phyloP scores from a whole-genome alignment of 805 yeast species.

The Candida peoriensis region DNA sequence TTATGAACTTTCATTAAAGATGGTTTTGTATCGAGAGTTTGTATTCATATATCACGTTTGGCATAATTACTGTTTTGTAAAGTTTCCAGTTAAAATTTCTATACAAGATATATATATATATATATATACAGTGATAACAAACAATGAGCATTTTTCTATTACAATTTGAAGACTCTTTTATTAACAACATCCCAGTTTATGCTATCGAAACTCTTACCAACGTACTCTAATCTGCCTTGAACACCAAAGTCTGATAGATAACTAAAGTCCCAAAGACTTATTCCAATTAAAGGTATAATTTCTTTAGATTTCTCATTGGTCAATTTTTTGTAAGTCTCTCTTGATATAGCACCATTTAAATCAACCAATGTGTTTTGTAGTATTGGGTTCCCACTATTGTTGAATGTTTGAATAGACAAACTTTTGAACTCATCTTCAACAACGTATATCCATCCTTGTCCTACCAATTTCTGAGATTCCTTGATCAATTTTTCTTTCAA shows the following conservation, averaged over 20 bases:
- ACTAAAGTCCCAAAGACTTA: conserved; percentile 89
- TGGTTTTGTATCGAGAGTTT: too few relatives aligned
- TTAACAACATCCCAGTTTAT: conserved; percentile 80
- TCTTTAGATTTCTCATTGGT: conserved; percentile 45
- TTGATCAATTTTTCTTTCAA: conserved; percentile 12
- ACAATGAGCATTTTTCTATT: too few relatives aligned
- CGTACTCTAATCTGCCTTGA: conserved; percentile 61
- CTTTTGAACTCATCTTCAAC: conserved; percentile 62
- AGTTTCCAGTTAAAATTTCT: too few relatives aligned
- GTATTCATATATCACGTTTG: too few relatives aligned
- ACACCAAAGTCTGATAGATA: conserved; percentile 82
- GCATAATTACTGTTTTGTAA: too few relatives aligned
- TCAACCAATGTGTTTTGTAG: conserved; percentile 68
- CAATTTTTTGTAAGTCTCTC: conserved; percentile 46
- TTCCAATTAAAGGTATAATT: conserved; percentile 68
- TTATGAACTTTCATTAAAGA: too few relatives aligned
- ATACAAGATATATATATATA: too few relatives aligned
- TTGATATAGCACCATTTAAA: conserved; percentile 64
- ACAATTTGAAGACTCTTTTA: conserved; percentile 30
- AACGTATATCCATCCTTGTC: conserved; percentile 75
- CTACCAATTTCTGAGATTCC: conserved; percentile 27
- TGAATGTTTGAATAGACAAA: conserved; percentile 47
- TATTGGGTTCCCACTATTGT: conserved; percentile 78
- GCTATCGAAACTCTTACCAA: conserved; percentile 70
- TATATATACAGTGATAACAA: conserved; percentile 1